Evolutionary conservation across 2,329 filamentous ascomycete species (phyloP).

Genomic region (Colletotrichum limetticola): DNA sequence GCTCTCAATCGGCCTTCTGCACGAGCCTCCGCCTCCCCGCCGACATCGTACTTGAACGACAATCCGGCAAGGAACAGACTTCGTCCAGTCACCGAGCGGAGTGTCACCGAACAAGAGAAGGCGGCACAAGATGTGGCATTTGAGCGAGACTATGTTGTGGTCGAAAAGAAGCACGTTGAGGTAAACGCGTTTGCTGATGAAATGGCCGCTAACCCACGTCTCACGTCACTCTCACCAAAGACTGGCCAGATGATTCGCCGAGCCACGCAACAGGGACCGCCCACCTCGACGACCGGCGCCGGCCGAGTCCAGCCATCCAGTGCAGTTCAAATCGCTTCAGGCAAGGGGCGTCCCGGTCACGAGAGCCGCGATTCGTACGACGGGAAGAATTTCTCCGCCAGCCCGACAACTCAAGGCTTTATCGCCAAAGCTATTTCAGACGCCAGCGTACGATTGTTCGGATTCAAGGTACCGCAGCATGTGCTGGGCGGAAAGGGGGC

Average conservation of each 20-base stretch:
- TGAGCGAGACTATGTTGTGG: constrained; percentile 93
- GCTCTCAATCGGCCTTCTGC: constrained; percentile 46
- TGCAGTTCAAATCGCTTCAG: constrained; percentile 78
- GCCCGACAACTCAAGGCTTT: constrained; percentile 84
- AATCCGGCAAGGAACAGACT: constrained; percentile 44
- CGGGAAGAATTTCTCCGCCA: constrained; percentile 71
- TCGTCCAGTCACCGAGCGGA: constrained; percentile 39
- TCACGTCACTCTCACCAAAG: constrained; percentile 63
- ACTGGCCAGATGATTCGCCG: constrained; percentile 76
- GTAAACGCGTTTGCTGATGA: constrained; percentile 98
- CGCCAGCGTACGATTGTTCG: constrained; percentile 81
- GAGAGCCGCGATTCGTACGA: constrained; percentile 85
- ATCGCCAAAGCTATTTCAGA: constrained; percentile 96
- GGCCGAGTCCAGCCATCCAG: constrained; percentile 74
- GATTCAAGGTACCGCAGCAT: constrained; percentile 75
- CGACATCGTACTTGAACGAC: constrained; percentile 49
- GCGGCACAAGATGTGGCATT: constrained; percentile 89
- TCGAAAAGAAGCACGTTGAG: constrained; percentile 94
- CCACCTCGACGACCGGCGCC: constrained; percentile 76
- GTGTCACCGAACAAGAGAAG: constrained; percentile 71
- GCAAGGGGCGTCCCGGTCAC: constrained; percentile 73
- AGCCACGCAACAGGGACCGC: constrained; percentile 80
- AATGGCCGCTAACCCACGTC: constrained; percentile 82
- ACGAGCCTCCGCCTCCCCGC: constrained; percentile 47
- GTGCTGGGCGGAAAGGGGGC: constrained; percentile 66